Base-by-base conservation (phyloP, 208 protist genomes). In the Novymonas esmeraldas region DNA sequence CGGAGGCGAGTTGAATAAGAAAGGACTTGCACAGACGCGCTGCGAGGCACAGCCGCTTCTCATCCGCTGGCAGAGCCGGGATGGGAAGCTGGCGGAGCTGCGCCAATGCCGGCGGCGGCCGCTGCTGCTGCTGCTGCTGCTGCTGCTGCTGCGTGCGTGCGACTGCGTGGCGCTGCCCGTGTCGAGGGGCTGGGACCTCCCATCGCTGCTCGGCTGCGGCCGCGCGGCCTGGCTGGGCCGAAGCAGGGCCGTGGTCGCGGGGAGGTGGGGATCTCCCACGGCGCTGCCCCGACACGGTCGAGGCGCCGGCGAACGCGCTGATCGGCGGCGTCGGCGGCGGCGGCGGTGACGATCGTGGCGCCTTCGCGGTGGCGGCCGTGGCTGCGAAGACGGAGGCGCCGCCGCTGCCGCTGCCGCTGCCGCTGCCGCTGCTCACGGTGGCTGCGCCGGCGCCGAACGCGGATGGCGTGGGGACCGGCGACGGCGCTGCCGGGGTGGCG, bases 11-110 rank as follows among this genome's bases (percentile, higher is more conserved):
- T n/a, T 68, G 63, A 3, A 62, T 28, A 18, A 73, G 59, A 31
- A 77, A 76, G 18, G 63, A 59, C 45, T 70, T 66, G 44, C 70
- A 78, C 44, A 82, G 33, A 13, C 77, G 77, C 13, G 72, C 66
- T 1, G 67, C 72, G 34, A 78, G 38, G 33, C 63, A 79, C 34
- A 69, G 60, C 45, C 54, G 46, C 58, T 63, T 70, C 24, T 75
- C 69, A 48, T 75, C 61, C 0, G 54, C 13, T 5, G 69, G 38
- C 33, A 75, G 44, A 22, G 62, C 31, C 7, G 60, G 61, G 11
- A 75, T 41, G 34, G 54, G 6, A 9, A 69, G 26, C 41, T 48
- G 54, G 29, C 56, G 41, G 42, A 41, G 3, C 14, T 16, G 38
- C 9, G 57, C 57, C 6, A 73, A 34, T 3, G 58, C 45, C 9